Conservation (phyloP, 1,139 yeast species). For the Spathaspora sp. region DNA sequence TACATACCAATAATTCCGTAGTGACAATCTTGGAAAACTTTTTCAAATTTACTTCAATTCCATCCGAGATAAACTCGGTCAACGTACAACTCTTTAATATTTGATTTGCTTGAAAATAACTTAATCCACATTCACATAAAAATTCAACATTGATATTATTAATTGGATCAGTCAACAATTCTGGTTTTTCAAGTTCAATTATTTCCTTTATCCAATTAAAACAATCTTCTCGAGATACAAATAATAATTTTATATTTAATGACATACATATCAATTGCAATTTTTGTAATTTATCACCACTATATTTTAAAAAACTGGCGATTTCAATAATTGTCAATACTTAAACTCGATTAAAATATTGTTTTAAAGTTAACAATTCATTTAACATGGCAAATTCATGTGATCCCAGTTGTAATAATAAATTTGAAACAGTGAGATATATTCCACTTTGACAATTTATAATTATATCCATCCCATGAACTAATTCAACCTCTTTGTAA, state of each 20-base stretch:
- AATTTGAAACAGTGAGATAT: conserved; percentile 5
- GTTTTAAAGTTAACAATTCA: conserved; percentile 6
- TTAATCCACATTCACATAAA: conserved; percentile 12
- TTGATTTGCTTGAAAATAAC: conserved; percentile 10
- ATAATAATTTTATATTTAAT: conserved; percentile 7
- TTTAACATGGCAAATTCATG: conserved; percentile 8
- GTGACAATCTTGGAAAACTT: conserved; percentile 7
- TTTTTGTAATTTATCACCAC: conserved; percentile 9
- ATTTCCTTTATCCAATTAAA: conserved; percentile 7
- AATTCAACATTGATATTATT: conserved; percentile 4
- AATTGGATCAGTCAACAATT: conserved; percentile 1
- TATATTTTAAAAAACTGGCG: conserved; percentile 7
- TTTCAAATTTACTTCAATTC: conserved; percentile 7
- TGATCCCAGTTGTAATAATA: conserved; percentile 8
- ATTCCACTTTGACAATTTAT: conserved; percentile 12
- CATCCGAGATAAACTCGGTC: conserved; percentile 6
- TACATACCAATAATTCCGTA: conserved; percentile 8
- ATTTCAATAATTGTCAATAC: conserved; percentile 6
- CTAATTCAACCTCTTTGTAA: conserved; percentile 7
- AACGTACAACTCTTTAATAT: conserved; percentile 7
- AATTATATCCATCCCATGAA: conserved; percentile 10
- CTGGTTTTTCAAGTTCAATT: conserved; percentile 9
- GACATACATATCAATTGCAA: conserved; percentile 9
- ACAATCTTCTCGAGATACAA: conserved; percentile 7
- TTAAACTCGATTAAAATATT: conserved; percentile 8